Percentiles rank a stretch among this genome's conserved stretches.
These are phyloP conservation scores for Micractinium sp. DNA, from an alignment of 139 green algal species.

Conservation along the genomic window DNA sequence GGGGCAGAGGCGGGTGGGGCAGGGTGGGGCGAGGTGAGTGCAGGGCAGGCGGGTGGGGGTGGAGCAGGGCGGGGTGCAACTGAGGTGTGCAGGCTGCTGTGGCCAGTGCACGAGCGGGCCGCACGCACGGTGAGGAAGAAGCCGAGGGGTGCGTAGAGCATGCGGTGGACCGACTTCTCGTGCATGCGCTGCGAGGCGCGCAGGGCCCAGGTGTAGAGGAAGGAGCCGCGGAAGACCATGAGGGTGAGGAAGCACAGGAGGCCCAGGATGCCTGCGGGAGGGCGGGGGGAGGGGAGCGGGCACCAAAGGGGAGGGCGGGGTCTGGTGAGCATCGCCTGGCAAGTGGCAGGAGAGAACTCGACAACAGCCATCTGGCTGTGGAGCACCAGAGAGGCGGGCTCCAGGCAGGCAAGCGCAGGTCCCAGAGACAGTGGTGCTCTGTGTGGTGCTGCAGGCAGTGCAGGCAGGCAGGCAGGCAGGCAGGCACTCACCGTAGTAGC, in stretches of 20 bases:
- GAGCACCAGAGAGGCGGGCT: not conserved
- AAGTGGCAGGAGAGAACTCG: too few species aligned
- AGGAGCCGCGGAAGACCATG: conserved; percentile 62
- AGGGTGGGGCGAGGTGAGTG: not conserved
- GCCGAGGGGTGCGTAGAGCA: conserved; percentile 67
- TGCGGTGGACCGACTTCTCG: conserved; percentile 57
- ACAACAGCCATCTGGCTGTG: too few species aligned
- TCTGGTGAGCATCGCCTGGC: too few species aligned
- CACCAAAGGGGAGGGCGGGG: not conserved
- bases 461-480: not conserved
- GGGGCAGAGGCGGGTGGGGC: not conserved
- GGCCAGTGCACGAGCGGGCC: too few species aligned
- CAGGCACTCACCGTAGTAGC: too few species aligned
- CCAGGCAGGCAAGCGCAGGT: not conserved
- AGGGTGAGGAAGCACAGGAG: conserved; percentile 50
- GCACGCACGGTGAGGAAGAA: conserved; percentile 59
- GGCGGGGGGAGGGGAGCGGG: not conserved
- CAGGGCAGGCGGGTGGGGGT: not conserved
- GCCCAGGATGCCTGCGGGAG: conserved; percentile 41
- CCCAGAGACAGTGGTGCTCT: too few species aligned
- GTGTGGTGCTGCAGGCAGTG: not conserved
- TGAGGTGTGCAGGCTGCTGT: not conserved
- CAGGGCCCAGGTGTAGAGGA: conserved; percentile 58
- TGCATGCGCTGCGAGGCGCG: conserved; percentile 51
- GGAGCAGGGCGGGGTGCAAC: not conserved